Evolutionary conservation across 2,329 filamentous ascomycete species (phyloP).

Genomic region (Aspergillus ruber): DNA sequence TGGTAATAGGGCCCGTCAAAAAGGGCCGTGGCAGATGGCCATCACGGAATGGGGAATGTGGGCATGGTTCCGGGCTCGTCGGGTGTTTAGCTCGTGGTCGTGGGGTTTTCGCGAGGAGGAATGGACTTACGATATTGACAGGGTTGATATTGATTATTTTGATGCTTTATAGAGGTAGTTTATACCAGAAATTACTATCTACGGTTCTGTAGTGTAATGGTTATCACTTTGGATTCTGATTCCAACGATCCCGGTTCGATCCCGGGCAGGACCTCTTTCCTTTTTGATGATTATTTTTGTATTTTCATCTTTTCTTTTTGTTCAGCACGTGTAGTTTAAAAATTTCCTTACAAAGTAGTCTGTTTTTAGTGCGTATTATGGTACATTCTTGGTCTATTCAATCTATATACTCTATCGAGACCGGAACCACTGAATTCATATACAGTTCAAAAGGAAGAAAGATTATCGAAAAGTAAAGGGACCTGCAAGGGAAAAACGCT

Average conservation of each 20-base stretch:
- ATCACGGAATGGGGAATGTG: slow-evolving; percentile 3
- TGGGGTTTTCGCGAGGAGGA: slow-evolving; percentile 16
- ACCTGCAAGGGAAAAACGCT: slow-evolving; percentile 4
- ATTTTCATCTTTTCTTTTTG: not conserved
- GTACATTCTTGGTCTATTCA: too few relatives aligned
- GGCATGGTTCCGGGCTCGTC: slow-evolving; percentile 9
- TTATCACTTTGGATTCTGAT: slow-evolving; percentile 2
- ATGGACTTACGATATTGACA: slow-evolving; percentile 27
- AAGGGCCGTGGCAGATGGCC: slow-evolving; percentile 17
- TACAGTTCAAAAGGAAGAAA: too few relatives aligned
- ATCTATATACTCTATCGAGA: too few relatives aligned
- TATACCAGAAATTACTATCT: too few relatives aligned
- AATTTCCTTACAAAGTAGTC: too few relatives aligned
- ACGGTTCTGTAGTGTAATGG: slow-evolving; percentile 2
- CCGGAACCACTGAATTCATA: too few relatives aligned
- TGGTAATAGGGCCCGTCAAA: not conserved
- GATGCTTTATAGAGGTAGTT: not conserved
- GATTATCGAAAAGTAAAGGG: not conserved
- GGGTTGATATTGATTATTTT: slow-evolving; percentile 2
- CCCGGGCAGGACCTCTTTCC: slow-evolving; percentile 1
- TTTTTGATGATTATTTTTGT: not conserved
- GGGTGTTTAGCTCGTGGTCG: slow-evolving; percentile 15
- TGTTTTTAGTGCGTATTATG: too few relatives aligned
- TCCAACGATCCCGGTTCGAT: slow-evolving; percentile 2
- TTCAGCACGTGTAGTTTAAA: too few relatives aligned